Percentiles rank a stretch among this genome's conserved stretches.
Evolutionary conservation across 345 rosid genomes (phyloP).

Genomic region (Crucihimalaya himalaica): DNA sequence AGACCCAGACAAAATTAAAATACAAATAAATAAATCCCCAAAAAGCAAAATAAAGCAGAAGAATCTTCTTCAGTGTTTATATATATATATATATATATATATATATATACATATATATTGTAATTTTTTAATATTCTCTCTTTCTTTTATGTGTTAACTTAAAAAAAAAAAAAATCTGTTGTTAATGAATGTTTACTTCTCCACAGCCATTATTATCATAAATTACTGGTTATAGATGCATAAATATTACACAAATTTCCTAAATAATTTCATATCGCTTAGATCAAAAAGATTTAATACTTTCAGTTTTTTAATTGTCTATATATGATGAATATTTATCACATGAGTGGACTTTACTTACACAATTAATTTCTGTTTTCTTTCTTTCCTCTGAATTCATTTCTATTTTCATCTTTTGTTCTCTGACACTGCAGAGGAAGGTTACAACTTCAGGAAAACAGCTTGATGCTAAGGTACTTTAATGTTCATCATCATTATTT

Average conservation of each 20-base stretch:
- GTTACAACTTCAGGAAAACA: conserved; percentile 79
- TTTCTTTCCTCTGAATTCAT: conserved; percentile 18
- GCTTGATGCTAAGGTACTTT: conserved; percentile 87
- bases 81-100: background rate
- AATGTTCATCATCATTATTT: conserved; percentile 13
- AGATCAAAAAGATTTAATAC: background rate
- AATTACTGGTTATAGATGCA: background rate
- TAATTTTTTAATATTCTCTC: background rate
- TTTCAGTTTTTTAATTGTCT: background rate
- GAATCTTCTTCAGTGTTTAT: conserved; percentile 22
- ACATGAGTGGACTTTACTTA: conserved; percentile 15
- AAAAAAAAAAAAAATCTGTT: too few relatives aligned
- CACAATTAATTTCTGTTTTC: conserved; percentile 5
- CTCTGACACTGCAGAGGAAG: conserved; percentile 67
- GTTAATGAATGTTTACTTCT: background rate
- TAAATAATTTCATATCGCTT: background rate
- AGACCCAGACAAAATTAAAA: conserved; percentile 23
- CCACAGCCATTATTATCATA: background rate
- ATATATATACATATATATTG: too few relatives aligned
- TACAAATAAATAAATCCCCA: conserved; percentile 6
- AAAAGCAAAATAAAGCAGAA: conserved; percentile 21
- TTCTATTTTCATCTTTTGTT: conserved; percentile 27
- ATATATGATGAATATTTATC: background rate
- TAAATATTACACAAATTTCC: background rate
- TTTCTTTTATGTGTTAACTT: background rate